phyloP scores from a whole-genome alignment of 2,329 filamentous ascomycete species.

The Claviceps quebecensis region DNA sequence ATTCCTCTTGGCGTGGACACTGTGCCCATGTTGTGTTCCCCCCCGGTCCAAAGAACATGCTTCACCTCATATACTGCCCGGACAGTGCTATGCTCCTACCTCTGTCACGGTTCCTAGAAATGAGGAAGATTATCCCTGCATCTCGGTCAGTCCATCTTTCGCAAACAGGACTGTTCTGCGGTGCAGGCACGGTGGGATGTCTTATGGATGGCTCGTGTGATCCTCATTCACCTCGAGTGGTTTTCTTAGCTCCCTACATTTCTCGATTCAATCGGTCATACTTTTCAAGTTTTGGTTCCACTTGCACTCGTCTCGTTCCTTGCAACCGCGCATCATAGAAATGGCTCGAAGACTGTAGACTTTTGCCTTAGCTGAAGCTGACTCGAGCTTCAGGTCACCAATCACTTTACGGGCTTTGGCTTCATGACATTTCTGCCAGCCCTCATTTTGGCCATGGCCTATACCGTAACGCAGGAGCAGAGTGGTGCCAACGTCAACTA shows the following conservation, averaged over 20 bases:
- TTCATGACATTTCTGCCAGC: conserved; percentile 40
- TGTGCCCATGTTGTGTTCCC: conserved; percentile 3
- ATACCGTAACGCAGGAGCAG: conserved; percentile 78
- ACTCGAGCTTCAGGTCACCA: conserved; percentile 15
- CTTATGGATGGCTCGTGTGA: conserved; percentile 55
- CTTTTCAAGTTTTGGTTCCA: neutral
- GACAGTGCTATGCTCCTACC: conserved; percentile 50
- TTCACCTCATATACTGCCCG: conserved; percentile 58
- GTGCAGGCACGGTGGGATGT: conserved; percentile 65
- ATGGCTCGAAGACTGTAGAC: no score
- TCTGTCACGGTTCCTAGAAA: conserved; percentile 74
- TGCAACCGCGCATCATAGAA: neutral
- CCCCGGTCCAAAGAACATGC: neutral
- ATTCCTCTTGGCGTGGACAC: conserved; percentile 7
- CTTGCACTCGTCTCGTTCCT: neutral
- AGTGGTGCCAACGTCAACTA: conserved; percentile 62
- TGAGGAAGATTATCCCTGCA: conserved; percentile 68
- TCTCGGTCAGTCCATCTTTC: conserved; percentile 50
- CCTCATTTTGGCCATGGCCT: conserved; percentile 65
- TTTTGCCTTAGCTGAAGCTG: conserved; percentile 6
- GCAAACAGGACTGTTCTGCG: conserved; percentile 49
- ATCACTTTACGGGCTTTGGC: conserved; percentile 18
- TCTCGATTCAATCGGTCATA: conserved; percentile 3
- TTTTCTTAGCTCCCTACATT: conserved; percentile 51
- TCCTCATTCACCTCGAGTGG: conserved; percentile 40